Conservation (phyloP, 495 filamentous ascomycete genomes). For the Thermothielavioides terrestris region DNA sequence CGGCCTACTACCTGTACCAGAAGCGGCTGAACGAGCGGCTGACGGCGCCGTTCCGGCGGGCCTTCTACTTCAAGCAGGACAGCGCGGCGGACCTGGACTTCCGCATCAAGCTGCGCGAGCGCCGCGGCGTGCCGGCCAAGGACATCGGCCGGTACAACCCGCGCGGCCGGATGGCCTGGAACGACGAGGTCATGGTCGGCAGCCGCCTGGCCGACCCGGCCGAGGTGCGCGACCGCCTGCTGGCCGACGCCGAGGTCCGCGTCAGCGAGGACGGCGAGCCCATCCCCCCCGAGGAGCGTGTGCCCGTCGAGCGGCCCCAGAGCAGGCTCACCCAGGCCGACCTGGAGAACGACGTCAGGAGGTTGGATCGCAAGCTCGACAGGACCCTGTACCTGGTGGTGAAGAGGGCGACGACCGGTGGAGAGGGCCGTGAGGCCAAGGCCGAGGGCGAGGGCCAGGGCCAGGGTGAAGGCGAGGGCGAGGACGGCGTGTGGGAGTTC, state of each 20-base stretch:
- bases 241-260: slow-evolving; percentile 67
- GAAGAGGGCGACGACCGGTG: slow-evolving; percentile 40
- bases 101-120: slow-evolving; percentile 73
- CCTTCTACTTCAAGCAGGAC: slow-evolving; percentile 93
- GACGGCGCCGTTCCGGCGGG: slow-evolving; percentile 76
- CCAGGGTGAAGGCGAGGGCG: slow-evolving; percentile 54
- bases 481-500: slow-evolving; percentile 65
- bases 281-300: slow-evolving; percentile 52
- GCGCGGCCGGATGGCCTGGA: slow-evolving; percentile 69
- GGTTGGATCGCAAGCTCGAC: slow-evolving; percentile 67
- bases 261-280: slow-evolving; percentile 54
- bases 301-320: slow-evolving; percentile 63
- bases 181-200: slow-evolving; percentile 84
- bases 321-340: slow-evolving; percentile 74
- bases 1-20: slow-evolving; percentile 92
- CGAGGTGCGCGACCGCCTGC: slow-evolving; percentile 44
- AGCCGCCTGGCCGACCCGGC: slow-evolving; percentile 48
- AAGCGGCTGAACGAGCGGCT: slow-evolving; percentile 92
- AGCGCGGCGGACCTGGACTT: slow-evolving; percentile 80
- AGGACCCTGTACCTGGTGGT: slow-evolving; percentile 83
- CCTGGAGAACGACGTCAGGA: slow-evolving; percentile 57
- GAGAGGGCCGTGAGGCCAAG: no score
- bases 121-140: slow-evolving; percentile 59
- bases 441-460: no score
- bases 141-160: slow-evolving; percentile 84